phyloP scores from a whole-genome alignment of 2,329 filamentous ascomycete genomes.

The Ampelomyces quisqualis region DNA sequence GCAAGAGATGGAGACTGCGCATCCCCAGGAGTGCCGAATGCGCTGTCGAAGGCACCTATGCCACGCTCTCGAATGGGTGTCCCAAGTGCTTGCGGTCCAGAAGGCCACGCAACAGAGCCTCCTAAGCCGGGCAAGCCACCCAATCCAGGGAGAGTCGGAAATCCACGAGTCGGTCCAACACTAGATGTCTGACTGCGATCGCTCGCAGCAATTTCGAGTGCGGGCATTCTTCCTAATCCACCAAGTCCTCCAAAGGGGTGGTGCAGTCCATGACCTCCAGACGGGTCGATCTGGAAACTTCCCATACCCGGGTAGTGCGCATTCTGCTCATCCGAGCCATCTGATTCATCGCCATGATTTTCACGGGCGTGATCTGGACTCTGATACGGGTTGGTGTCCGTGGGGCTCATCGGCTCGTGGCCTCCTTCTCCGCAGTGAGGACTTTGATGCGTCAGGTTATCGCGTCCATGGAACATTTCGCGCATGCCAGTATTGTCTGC shows the following conservation, averaged over 20 bases:
- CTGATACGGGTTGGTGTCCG: constrained; percentile 93
- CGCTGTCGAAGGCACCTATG: constrained; percentile 53
- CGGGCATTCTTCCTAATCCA: constrained; percentile 50
- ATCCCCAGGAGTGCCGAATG: constrained; percentile 76
- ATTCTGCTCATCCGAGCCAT: constrained; percentile 56
- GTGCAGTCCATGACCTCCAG: constrained; percentile 45
- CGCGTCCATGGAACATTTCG: constrained; percentile 58
- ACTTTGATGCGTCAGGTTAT: constrained; percentile 59
- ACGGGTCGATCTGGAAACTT: constrained; percentile 54
- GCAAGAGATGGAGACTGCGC: constrained; percentile 72
- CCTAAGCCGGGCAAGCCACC: constrained; percentile 58
- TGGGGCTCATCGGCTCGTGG: constrained; percentile 82
- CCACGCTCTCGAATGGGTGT: constrained; percentile 64
- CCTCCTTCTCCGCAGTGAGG: constrained; percentile 48
- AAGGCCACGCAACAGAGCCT: constrained; percentile 63
- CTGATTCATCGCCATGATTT: constrained; percentile 62
- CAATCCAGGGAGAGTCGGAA: constrained; percentile 62
- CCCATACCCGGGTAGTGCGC: constrained; percentile 55
- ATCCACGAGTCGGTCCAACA: constrained; percentile 71
- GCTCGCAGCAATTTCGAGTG: constrained; percentile 64
- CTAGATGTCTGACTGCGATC: constrained; percentile 94
- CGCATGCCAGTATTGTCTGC: constrained; percentile 59
- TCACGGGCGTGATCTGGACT: constrained; percentile 77
- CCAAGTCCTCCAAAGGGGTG: constrained; percentile 58
- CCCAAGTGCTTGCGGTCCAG: constrained; percentile 72